Base-by-base conservation (phyloP, 2,329 filamentous ascomycete genomes). In the Microdochium trichocladiopsis region DNA sequence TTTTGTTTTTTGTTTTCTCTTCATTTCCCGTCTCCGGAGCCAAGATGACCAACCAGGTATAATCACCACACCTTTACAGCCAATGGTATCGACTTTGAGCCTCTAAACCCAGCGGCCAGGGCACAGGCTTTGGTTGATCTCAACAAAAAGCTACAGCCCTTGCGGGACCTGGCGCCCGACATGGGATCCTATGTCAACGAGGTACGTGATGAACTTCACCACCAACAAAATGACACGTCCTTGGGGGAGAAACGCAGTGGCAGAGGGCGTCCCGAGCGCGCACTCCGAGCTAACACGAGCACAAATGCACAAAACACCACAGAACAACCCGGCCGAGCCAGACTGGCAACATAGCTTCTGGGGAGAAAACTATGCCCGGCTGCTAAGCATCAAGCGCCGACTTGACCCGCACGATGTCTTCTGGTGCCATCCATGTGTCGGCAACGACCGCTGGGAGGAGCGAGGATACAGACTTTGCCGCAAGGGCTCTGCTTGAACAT, bases 371-470 rank as follows among this genome's bases (percentile, higher is more conserved):
- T 79, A 79, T 55, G 58, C 66, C 14, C 65, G 66, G 2, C 61
- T 80, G 3, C 56, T 73, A 0, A 47, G 59, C 12, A 73, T 79
- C 50, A 80, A 80, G 63, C 64, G 66, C 12, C 47, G 56, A 1
- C 60, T 75, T n/a, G 76, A 80, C 54, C 76, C 76, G 0, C 52
- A 62, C 0, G 74, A 76, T 50, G 65, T 79, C 1, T 71, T 80
- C 14, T 77, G 74, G 67, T 78, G 75, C 52, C 57, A 68, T 12
- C 69, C 73, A 0, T 78, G 75, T 51, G 73, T 78, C 0, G 75
- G 75, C 0, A 74, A 68, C 50, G 72, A 76, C 47, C 58, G 61
- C 0, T 76, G 72, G 71, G 50, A 59, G 47, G 57, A 69, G 53
- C 47, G 49, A 2, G 61, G 55, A 16, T 60, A 61, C 25, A 49